phyloP scores from a whole-genome alignment of 768 basidiomycete genomes.

The Suillus hirtellus region DNA sequence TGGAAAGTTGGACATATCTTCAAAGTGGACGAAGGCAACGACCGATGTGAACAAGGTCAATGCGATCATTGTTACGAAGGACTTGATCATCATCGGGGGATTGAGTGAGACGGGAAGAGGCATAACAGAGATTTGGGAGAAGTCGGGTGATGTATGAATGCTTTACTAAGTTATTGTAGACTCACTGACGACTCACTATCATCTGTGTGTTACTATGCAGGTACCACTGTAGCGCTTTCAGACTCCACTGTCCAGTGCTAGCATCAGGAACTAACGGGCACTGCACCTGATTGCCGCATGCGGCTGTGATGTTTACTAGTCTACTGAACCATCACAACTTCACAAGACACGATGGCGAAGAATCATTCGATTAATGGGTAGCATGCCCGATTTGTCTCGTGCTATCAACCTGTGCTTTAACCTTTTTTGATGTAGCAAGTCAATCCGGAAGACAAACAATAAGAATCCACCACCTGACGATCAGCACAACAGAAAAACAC shows the following conservation, averaged over 20 bases:
- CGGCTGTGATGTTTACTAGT: too few relatives aligned
- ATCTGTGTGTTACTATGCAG: neutral
- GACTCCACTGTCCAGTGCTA: neutral
- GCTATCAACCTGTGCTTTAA: neutral
- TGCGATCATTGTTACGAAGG: conserved; percentile 49
- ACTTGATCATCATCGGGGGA: conserved; percentile 61
- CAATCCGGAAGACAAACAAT: neutral
- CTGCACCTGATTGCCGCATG: neutral
- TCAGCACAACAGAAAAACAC: neutral
- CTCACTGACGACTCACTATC: neutral
- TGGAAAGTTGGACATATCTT: conserved; percentile 41
- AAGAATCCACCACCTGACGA: neutral
- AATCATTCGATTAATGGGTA: neutral
- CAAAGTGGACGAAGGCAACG: conserved; percentile 49
- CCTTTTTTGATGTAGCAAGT: neutral
- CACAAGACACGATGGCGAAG: neutral
- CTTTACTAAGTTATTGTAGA: neutral
- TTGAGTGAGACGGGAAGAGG: conserved; percentile 59
- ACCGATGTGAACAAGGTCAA: conserved; percentile 62
- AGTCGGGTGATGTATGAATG: neutral
- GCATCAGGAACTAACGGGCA: neutral
- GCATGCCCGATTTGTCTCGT: neutral
- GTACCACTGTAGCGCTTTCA: neutral
- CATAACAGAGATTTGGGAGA: conserved; percentile 60
- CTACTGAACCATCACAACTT: too few relatives aligned